A percentile compares a stretch with the other conserved stretches of the same genome.
These are phyloP conservation scores for Arabidopsis arenosa DNA, from an alignment of 345 rosid species.

Conservation along the genomic window DNA sequence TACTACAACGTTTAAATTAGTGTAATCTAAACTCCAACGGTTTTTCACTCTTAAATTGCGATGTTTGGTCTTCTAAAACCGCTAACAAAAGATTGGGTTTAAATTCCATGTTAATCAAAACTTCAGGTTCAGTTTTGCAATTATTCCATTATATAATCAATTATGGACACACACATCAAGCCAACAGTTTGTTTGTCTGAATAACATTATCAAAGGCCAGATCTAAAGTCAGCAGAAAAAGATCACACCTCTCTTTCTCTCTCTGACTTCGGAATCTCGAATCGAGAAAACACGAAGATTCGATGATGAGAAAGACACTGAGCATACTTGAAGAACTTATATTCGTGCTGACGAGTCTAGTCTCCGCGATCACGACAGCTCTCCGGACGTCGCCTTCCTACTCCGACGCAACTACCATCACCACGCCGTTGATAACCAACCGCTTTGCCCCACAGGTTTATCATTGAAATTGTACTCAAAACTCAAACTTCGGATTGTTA, in stretches of 20 bases:
- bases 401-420: background rate
- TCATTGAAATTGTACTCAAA: conserved; percentile 1
- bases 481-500: background rate
- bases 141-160: conserved; percentile 1
- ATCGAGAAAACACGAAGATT: background rate
- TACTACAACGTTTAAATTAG: no score
- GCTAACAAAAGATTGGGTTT: no score
- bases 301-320: conserved; percentile 31
- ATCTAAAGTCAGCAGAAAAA: background rate
- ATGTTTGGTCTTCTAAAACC: no score
- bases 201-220: conserved; percentile 7
- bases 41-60: no score
- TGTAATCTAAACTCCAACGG: no score
- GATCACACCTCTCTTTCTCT: background rate
- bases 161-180: background rate
- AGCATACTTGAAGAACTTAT: conserved; percentile 41
- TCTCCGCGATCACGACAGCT: conserved; percentile 28
- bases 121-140: conserved; percentile 4
- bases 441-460: conserved; percentile 17
- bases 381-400: conserved; percentile 7
- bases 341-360: conserved; percentile 31
- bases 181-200: background rate
- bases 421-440: conserved; percentile 26
- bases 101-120: no score
- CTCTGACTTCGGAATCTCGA: background rate